Percentiles rank a stretch among this genome's conserved stretches.
Conservation (phyloP, 1,139 yeast genomes). For the Scheffersomyces illinoinensis region DNA sequence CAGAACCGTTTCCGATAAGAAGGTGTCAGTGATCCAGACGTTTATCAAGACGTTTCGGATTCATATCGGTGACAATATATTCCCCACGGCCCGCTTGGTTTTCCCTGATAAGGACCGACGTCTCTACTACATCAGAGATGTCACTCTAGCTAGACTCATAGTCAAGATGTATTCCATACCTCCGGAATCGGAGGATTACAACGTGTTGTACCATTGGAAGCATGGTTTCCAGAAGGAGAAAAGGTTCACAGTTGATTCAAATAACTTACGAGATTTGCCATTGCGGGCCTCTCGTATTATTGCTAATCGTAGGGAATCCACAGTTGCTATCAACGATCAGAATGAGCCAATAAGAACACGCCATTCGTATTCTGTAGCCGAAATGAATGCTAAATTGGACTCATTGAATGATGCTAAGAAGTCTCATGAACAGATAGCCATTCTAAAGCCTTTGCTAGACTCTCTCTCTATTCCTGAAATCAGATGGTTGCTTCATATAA, state of each 20-base stretch:
- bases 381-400: slow-evolving; percentile 61
- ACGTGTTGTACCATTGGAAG: slow-evolving; percentile 42
- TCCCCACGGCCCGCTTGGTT: slow-evolving; percentile 63
- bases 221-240: slow-evolving; percentile 30
- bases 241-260: slow-evolving; percentile 27
- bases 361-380: slow-evolving; percentile 40
- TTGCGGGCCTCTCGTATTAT: slow-evolving; percentile 31
- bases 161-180: slow-evolving; percentile 37
- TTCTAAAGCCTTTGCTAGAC: slow-evolving; percentile 54
- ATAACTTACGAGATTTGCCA: slow-evolving; percentile 45
- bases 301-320: slow-evolving; percentile 44
- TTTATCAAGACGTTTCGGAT: slow-evolving; percentile 64
- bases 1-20: slow-evolving; percentile 27
- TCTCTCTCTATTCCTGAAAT: slow-evolving; percentile 64
- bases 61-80: slow-evolving; percentile 69
- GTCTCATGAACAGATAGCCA: slow-evolving; percentile 34
- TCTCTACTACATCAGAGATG: slow-evolving; percentile 54
- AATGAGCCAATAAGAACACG: background rate
- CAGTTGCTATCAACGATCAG: background rate
- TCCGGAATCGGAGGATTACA: slow-evolving; percentile 34
- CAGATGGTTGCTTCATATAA: slow-evolving; percentile 66
- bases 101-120: slow-evolving; percentile 64
- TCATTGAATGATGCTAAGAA: slow-evolving; percentile 37
- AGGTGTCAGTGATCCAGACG: slow-evolving; percentile 32
- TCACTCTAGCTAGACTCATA: slow-evolving; percentile 46